These are phyloP conservation scores for Centella asiatica DNA, from an alignment of 129 eudicot genomes.

Conservation along the genomic window DNA sequence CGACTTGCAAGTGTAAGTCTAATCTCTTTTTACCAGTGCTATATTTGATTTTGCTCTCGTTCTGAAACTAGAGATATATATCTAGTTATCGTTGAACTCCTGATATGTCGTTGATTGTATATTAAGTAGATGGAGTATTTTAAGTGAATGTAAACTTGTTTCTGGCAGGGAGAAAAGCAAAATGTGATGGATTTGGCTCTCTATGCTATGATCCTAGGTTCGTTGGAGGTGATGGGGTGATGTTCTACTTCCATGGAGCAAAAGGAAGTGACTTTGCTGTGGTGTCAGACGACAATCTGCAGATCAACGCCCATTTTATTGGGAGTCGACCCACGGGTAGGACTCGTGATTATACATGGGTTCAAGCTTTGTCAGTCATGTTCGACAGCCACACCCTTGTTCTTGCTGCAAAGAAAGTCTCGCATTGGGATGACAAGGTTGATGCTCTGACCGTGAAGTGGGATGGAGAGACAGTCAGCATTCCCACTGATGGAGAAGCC, in stretches of 20 bases:
- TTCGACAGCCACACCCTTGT: slow-evolving; percentile 8
- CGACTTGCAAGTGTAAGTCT: slow-evolving; percentile 60
- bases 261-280: slow-evolving; percentile 15
- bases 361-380: slow-evolving; percentile 8
- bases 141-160: too few relatives aligned
- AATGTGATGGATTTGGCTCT: slow-evolving; percentile 10
- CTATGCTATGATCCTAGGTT: slow-evolving; percentile 34
- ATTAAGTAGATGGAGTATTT: too few relatives aligned
- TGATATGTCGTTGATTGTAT: too few relatives aligned
- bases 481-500: slow-evolving; percentile 9
- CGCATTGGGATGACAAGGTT: slow-evolving; percentile 1
- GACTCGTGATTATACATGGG: slow-evolving; percentile 10
- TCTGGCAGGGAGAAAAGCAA: not conserved
- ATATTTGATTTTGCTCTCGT: not conserved
- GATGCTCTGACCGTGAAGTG: slow-evolving; percentile 4
- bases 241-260: slow-evolving; percentile 39
- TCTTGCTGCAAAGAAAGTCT: slow-evolving; percentile 7
- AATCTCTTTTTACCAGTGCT: not conserved
- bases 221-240: slow-evolving; percentile 33
- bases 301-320: slow-evolving; percentile 13
- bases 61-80: too few relatives aligned
- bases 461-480: slow-evolving; percentile 5
- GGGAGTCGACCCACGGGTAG: not conserved
- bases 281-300: slow-evolving; percentile 10
- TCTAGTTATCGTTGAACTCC: too few relatives aligned